Evolutionary conservation across 805 yeast genomes (phyloP).

Genomic region (Pichia thaimueangensis): DNA sequence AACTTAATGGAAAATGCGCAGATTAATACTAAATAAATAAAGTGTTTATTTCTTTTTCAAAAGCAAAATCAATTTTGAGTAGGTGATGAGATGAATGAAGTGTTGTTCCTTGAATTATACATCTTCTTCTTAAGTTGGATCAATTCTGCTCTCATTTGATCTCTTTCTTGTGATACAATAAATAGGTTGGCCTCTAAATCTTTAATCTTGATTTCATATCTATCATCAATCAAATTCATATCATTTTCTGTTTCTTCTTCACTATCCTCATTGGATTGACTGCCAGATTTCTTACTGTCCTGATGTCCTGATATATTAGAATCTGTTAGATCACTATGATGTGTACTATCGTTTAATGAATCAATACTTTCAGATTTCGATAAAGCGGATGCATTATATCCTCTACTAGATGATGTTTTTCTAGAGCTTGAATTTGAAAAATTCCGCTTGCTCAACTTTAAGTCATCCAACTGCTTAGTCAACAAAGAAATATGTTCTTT

Average conservation of each 20-base stretch:
- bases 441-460: constrained; percentile 37
- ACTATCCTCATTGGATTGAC: constrained; percentile 21
- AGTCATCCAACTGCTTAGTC: constrained; percentile 61
- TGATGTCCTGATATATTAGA: not conserved
- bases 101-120: constrained; percentile 14
- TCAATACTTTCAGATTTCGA: not conserved
- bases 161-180: constrained; percentile 77
- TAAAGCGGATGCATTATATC: not conserved
- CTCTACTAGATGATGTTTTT: not conserved
- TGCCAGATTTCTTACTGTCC: not conserved
- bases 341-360: not conserved
- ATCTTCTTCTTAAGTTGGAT: constrained; percentile 54
- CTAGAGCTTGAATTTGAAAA: constrained; percentile 14
- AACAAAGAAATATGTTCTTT: constrained; percentile 51
- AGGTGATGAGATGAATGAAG: not conserved
- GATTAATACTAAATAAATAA: not conserved
- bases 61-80: no score
- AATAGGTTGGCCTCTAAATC: constrained; percentile 81
- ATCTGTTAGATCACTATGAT: not conserved
- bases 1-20: no score
- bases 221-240: constrained; percentile 38
- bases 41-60: no score
- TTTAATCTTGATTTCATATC: constrained; percentile 67
- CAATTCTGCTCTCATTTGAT: constrained; percentile 61
- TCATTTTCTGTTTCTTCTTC: constrained; percentile 22